These are phyloP conservation scores for Tillandsia leiboldiana DNA, from an alignment of 176 grass and related monocot genomes.

Conservation along the genomic window DNA sequence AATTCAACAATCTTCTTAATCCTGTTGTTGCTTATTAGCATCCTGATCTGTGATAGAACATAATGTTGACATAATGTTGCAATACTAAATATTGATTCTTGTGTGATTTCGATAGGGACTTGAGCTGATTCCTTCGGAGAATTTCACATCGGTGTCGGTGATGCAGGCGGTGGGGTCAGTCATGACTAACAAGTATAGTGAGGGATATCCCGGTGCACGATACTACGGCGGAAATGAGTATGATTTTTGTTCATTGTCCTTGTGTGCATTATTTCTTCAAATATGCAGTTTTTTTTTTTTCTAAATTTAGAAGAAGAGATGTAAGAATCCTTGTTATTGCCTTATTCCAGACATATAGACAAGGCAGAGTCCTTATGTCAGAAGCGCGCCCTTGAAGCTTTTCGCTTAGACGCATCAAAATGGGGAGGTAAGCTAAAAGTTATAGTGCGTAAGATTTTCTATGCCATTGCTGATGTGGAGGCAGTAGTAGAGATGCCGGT, in stretches of 20 bases:
- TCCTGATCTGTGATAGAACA: background rate
- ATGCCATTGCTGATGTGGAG: too few species aligned
- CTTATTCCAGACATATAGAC: conserved; percentile 67
- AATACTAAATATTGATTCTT: background rate
- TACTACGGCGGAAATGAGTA: conserved; percentile 99
- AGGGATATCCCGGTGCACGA: conserved; percentile 97
- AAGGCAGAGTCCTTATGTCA: conserved; percentile 92
- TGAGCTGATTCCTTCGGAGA: conserved; percentile 98
- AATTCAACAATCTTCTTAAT: too few species aligned
- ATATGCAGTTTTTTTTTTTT: background rate
- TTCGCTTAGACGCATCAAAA: conserved; percentile 74
- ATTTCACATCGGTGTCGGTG: conserved; percentile 88
- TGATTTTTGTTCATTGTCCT: background rate
- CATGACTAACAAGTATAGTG: conserved; percentile 99
- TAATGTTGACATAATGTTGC: background rate
- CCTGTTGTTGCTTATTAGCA: background rate
- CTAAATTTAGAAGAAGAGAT: background rate
- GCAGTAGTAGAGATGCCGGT: too few species aligned
- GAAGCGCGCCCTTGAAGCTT: conserved; percentile 88
- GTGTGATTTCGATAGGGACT: conserved; percentile 42
- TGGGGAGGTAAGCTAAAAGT: conserved; percentile 69
- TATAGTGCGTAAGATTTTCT: background rate
- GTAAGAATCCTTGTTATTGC: background rate
- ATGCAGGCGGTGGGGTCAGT: conserved; percentile 97
- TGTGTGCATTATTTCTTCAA: background rate